Percentiles rank a stretch among this genome's conserved stretches.
phyloP scores from a whole-genome alignment of 2,329 filamentous ascomycete genomes.

The Xylaria sp. region DNA sequence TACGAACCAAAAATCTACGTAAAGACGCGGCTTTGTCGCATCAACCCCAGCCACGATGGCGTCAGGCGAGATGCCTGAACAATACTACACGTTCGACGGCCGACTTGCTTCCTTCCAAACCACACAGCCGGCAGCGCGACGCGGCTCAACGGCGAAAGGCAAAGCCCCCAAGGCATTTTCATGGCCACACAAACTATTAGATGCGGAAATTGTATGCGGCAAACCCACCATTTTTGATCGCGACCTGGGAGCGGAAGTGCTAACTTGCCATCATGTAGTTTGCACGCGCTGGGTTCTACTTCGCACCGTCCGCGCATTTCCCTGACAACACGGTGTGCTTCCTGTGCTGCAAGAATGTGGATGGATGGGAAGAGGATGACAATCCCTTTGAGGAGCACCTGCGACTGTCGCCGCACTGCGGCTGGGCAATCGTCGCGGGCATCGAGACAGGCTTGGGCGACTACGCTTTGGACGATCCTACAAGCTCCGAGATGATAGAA shows the following conservation, averaged over 20 bases:
- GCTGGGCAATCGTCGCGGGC: slow-evolving; percentile 81
- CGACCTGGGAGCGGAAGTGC: slow-evolving; percentile 22
- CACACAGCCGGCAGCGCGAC: slow-evolving; percentile 70
- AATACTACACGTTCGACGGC: slow-evolving; percentile 73
- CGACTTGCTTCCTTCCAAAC: slow-evolving; percentile 83
- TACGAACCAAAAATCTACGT: not conserved
- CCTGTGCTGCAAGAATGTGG: slow-evolving; percentile 82
- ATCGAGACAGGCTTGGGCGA: slow-evolving; percentile 71
- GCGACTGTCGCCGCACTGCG: slow-evolving; percentile 82
- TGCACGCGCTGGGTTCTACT: slow-evolving; percentile 91
- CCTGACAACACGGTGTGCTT: slow-evolving; percentile 93
- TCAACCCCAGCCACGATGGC: slow-evolving; percentile 40
- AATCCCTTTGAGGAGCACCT: slow-evolving; percentile 86
- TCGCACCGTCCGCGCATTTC: slow-evolving; percentile 76
- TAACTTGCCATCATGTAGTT: slow-evolving; percentile 65
- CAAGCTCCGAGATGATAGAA: slow-evolving; percentile 73
- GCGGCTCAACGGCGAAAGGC: slow-evolving; percentile 73
- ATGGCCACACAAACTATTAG: slow-evolving; percentile 83
- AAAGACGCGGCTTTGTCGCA: slow-evolving; percentile 5
- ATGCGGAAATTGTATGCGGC: slow-evolving; percentile 68
- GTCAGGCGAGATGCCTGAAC: slow-evolving; percentile 54
- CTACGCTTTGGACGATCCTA: slow-evolving; percentile 77
- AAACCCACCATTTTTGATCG: slow-evolving; percentile 2
- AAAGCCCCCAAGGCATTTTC: slow-evolving; percentile 66
- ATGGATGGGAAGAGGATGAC: slow-evolving; percentile 92